Base-by-base conservation (phyloP, 2,329 filamentous ascomycete genomes). In the Aspergillus sergii region DNA sequence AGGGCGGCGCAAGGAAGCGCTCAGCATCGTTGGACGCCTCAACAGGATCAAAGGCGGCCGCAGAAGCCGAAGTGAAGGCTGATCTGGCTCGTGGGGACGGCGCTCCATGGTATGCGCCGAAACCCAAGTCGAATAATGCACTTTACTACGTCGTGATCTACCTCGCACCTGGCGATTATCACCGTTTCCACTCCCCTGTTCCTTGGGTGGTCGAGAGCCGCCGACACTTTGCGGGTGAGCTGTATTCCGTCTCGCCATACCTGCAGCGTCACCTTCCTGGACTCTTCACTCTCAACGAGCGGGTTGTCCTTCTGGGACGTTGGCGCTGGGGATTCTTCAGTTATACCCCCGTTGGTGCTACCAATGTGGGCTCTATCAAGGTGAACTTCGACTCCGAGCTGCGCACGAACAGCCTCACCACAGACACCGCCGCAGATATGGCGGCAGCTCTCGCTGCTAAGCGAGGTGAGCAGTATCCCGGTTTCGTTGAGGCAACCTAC, bases 301-400 rank as follows among this genome's bases (percentile, higher is more conserved):
- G 95, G 60, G 93, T 99, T 28, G 95, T 96, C 1, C 87, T 99
- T 0, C 85, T 99, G 1, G 95, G 95, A 21, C 87, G 93, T 63
- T 99, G 95, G 95, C 91, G 94, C 61, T 96, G 93, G 87, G 95
- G 95, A 21, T 98, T 99, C 86, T 99, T 99, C 84, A 91, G 90
- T 69, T 97, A 93, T 80, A 94, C 93, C 0, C 94, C 96, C 16
- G 95, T 99, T 39, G 95, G 95, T 66, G 95, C 95, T 9, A 99
- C 95, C 26, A 99, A 99, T 72, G 95, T 99, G 51, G 95, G 95
- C 61, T 96, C 92, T 64, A 98, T 99, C 80, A 91, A 92, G 75
- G 88, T 99, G 82, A 97, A 99, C 81, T 99, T 99, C 77, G 96
- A 99, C 80, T 85, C 89, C 64, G 95, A 99, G 79, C 84, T 99